These are phyloP conservation scores for Geotrichum candidum DNA, from an alignment of 1,139 yeast genomes.

Conservation along the genomic window DNA sequence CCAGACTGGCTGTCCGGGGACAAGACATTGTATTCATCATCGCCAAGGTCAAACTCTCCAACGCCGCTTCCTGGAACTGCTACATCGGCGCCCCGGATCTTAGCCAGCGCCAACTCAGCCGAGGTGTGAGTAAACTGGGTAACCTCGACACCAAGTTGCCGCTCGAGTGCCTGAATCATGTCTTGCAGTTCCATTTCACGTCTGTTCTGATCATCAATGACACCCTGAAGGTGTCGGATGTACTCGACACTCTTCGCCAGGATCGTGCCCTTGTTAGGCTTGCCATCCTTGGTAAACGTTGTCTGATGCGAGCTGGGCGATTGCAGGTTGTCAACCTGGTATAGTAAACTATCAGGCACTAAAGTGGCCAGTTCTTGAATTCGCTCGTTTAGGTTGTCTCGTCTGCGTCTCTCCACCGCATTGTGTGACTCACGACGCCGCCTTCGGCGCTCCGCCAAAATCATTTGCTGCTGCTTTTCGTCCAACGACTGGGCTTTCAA, in stretches of 20 bases:
- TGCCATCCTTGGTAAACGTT: conserved; percentile 71
- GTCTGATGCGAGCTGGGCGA: conserved; percentile 19
- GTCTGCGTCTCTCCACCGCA: conserved; percentile 56
- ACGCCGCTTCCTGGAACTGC: background rate
- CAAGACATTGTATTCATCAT: background rate
- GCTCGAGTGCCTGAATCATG: conserved; percentile 51
- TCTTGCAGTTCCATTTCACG: conserved; percentile 69
- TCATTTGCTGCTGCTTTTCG: conserved; percentile 22
- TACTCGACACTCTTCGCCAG: conserved; percentile 81
- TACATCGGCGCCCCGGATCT: conserved; percentile 38
- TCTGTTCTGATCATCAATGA: conserved; percentile 62
- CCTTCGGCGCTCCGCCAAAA: conserved; percentile 34
- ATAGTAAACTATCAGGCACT: conserved; percentile 60
- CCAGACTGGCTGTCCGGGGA: background rate
- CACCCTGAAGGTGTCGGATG: conserved; percentile 63
- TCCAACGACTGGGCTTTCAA: conserved; percentile 12
- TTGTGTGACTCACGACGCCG: conserved; percentile 42
- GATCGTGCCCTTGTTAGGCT: conserved; percentile 90
- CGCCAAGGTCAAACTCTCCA: background rate
- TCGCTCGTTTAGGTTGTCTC: conserved; percentile 85
- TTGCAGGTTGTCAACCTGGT: conserved; percentile 14
- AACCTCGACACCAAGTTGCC: conserved; percentile 38
- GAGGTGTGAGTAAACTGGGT: conserved; percentile 61
- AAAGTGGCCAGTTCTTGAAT: conserved; percentile 72
- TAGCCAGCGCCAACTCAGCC: conserved; percentile 71